Base-by-base conservation (phyloP, 768 basidiomycete genomes). In the Botryobasidium botryosum region DNA sequence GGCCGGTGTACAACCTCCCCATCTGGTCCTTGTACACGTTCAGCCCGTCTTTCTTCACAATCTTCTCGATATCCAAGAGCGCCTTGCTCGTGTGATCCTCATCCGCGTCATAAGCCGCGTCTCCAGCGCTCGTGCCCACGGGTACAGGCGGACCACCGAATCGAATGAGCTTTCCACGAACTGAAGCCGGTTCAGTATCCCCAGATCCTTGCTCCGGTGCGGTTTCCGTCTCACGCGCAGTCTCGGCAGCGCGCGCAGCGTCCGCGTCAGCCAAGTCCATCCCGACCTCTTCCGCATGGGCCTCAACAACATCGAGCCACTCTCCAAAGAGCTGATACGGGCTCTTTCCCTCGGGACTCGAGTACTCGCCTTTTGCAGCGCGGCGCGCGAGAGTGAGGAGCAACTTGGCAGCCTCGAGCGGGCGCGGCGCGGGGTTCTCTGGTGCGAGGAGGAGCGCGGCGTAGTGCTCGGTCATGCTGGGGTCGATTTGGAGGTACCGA, bases 11-110 rank as follows among this genome's bases (percentile, higher is more conserved):
- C 24, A 99, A 62, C 40, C 86, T 75, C 8, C 94, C 94, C 2
- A 91, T 87, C 62, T 99, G 94, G 58, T 99, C 94, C 58, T 87
- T 88, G 62, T 96, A 97, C 15, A 91, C 67, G 2, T 67, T 68
- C 21, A 99, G 66, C 13, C 94, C 94, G 52, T 97, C 90, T 50
- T 77, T 74, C 24, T 71, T 71, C 32, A 99, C 71, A 48, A 99
- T 80, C 29, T 66, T 64, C 55, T 92, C 91, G 47, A 99, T 77
- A 55, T 97, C 85, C 46, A 97, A 68, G 56, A 72, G 80, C 20
- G 68, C 67, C 1, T 67, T 50, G 56, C 70, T 83, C 10, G 67
- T 60, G 0, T 87, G 78, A 55, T 97, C 88, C 51, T 82, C 84
- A 51, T 91, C 87, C 52, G 79, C 78, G 53, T 85, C 75, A 46